Evolutionary conservation across 352 stramenopile genomes (phyloP).

Genomic region (Aphanomyces astaci): DNA sequence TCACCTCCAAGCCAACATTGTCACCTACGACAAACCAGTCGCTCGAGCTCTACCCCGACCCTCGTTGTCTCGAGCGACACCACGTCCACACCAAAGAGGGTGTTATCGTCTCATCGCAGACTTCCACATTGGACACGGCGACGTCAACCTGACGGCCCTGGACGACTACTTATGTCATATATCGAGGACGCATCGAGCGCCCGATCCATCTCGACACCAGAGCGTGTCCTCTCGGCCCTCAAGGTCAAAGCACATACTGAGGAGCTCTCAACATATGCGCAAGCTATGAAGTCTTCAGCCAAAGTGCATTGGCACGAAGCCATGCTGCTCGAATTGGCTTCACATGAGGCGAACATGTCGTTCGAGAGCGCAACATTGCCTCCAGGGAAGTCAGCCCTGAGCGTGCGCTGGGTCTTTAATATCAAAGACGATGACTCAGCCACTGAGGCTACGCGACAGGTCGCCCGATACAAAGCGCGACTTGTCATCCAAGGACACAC

Average conservation of each 20-base stretch:
- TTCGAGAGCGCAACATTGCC: not conserved
- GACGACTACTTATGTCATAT: not conserved
- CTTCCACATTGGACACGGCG: not conserved
- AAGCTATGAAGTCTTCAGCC: no score
- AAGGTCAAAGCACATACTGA: no score
- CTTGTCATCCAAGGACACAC: not conserved
- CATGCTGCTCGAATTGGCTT: not conserved
- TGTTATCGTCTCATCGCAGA: not conserved
- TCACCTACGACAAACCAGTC: not conserved
- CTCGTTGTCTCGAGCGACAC: no score
- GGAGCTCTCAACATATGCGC: no score
- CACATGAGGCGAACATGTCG: not conserved
- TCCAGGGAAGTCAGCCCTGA: no score
- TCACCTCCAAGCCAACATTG: not conserved
- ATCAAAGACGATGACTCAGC: not conserved
- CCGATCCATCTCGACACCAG: not conserved
- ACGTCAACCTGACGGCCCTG: not conserved
- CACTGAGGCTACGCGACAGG: not conserved
- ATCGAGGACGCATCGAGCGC: not conserved
- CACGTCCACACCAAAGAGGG: not conserved
- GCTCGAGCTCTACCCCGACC: not conserved
- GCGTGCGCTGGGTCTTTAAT: no score
- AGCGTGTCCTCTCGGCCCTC: no score
- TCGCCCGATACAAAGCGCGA: no score
- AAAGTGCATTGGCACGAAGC: not conserved